Percentiles rank a stretch among this genome's conserved stretches.
These are phyloP conservation scores for Herpetospermum pedunculosum DNA, from an alignment of 306 rosid genomes.

Conservation along the genomic window DNA sequence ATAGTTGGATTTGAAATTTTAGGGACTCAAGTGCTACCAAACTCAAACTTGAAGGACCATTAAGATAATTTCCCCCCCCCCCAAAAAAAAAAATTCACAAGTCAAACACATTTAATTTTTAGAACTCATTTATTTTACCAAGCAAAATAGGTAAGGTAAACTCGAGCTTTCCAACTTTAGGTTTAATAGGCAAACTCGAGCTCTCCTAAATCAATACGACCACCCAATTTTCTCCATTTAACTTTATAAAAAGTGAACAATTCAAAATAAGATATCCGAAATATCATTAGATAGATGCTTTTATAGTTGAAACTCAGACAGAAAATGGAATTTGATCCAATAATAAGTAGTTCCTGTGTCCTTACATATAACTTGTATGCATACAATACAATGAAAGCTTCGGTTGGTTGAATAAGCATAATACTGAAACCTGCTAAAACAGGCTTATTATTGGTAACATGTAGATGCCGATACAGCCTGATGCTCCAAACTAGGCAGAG, in stretches of 20 bases:
- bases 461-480: background rate
- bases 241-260: background rate
- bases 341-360: background rate
- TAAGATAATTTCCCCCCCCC: no score
- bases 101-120: no score
- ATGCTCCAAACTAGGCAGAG: background rate
- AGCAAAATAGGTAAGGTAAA: no score
- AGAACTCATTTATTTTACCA: no score
- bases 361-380: background rate
- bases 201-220: background rate
- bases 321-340: background rate
- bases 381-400: conserved; percentile 1
- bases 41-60: no score
- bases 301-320: background rate
- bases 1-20: no score
- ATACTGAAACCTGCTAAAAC: background rate
- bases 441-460: background rate
- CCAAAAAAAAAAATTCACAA: no score
- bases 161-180: background rate
- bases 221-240: background rate
- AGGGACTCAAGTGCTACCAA: no score
- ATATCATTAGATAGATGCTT: background rate
- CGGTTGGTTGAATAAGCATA: background rate
- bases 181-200: background rate
- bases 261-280: background rate